A percentile compares a stretch with the other conserved stretches of the same genome.
phyloP scores from a whole-genome alignment of 176 grass and related monocot genomes.

The Coix lacrymajobi region DNA sequence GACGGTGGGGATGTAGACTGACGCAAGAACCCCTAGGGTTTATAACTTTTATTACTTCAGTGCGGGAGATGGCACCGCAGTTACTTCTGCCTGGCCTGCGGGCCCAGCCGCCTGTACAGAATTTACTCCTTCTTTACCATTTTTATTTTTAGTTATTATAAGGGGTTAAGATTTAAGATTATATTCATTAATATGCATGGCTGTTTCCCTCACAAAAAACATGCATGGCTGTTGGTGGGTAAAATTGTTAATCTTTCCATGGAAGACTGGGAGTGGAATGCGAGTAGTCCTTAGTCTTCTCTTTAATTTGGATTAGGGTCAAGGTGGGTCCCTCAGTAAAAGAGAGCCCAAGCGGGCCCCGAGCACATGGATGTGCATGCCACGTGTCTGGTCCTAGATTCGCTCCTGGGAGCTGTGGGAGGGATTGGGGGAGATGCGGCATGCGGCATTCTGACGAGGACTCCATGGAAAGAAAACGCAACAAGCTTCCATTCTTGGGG shows the following conservation, averaged over 20 bases:
- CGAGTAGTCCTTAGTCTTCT: not conserved
- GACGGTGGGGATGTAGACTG: constrained; percentile 30
- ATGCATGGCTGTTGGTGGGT: not conserved
- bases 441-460: not conserved
- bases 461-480: not conserved
- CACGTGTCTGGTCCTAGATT: constrained; percentile 52
- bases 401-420: constrained; percentile 26
- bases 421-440: not conserved
- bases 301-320: not conserved
- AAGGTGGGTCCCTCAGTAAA: not conserved
- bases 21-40: constrained; percentile 66
- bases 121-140: not conserved
- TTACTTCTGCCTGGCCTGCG: constrained; percentile 26
- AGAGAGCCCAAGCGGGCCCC: not conserved
- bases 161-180: not conserved
- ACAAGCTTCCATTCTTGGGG: not conserved
- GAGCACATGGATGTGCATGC: not conserved
- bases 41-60: constrained; percentile 43
- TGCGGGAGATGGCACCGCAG: constrained; percentile 4
- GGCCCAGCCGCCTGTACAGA: not conserved
- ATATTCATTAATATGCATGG: not conserved
- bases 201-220: too few species aligned
- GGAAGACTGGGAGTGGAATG: not conserved
- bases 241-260: not conserved
- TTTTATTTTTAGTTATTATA: too few species aligned